These are phyloP conservation scores for Gamarada debralockiae DNA, from an alignment of 495 filamentous ascomycete species.

Conservation along the genomic window DNA sequence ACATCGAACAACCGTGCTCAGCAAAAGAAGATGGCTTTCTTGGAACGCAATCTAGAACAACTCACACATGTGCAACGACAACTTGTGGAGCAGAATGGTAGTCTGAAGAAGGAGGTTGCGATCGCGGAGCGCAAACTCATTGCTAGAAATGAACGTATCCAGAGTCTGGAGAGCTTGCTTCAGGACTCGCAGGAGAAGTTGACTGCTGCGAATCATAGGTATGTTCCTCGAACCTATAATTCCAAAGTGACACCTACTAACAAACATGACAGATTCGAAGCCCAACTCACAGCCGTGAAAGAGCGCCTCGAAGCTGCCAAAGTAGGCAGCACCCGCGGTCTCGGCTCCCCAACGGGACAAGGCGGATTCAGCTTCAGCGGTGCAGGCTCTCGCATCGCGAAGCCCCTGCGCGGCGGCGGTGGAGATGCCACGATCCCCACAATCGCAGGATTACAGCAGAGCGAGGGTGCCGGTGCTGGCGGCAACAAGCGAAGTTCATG, in stretches of 20 bases:
- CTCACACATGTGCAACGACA: conserved; percentile 95
- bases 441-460: conserved; percentile 51
- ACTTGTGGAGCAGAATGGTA: conserved; percentile 94
- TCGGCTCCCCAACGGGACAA: conserved; percentile 55
- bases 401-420: conserved; percentile 92
- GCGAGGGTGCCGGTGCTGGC: conserved; percentile 30
- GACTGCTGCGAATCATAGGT: conserved; percentile 93
- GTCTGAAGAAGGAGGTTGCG: conserved; percentile 96
- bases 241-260: conserved; percentile 31
- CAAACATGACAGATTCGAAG: conserved; percentile 65
- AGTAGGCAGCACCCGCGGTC: conserved; percentile 76
- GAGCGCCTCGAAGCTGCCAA: conserved; percentile 96
- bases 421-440: conserved; percentile 41
- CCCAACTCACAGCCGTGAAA: conserved; percentile 94
- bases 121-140: conserved; percentile 97
- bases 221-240: conserved; percentile 32
- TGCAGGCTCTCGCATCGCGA: conserved; percentile 82
- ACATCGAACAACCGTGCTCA: conserved; percentile 95
- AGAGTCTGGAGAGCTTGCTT: conserved; percentile 83
- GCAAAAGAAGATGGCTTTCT: conserved; percentile 99
- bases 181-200: conserved; percentile 98
- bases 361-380: conserved; percentile 71
- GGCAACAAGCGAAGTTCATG: conserved; percentile 49
- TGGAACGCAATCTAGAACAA: conserved; percentile 97
- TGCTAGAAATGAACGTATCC: conserved; percentile 93